These are phyloP conservation scores for Septoria linicola DNA, from an alignment of 2,329 filamentous ascomycete species.

Conservation along the genomic window DNA sequence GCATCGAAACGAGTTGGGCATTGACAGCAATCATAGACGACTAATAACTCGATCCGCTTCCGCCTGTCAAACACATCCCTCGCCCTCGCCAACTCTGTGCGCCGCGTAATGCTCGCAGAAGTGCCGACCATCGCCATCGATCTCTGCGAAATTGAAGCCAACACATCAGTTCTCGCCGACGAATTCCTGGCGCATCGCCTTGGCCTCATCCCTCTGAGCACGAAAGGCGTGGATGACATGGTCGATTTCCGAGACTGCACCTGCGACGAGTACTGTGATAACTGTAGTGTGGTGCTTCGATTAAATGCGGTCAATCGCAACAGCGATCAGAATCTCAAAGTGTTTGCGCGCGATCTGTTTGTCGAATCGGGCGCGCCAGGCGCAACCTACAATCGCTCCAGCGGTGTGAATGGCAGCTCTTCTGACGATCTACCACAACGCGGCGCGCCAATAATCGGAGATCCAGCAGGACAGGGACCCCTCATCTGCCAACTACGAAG, in stretches of 20 bases:
- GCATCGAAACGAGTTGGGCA: slow-evolving; percentile 10
- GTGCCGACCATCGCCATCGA: slow-evolving; percentile 94
- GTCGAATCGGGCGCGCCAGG: slow-evolving; percentile 54
- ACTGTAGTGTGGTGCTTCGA: slow-evolving; percentile 80
- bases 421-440: slow-evolving; percentile 52
- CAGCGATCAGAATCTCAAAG: slow-evolving; percentile 83
- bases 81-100: slow-evolving; percentile 87
- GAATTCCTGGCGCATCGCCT: slow-evolving; percentile 94
- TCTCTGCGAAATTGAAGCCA: slow-evolving; percentile 85
- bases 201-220: slow-evolving; percentile 83
- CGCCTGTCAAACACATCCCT: slow-evolving; percentile 86
- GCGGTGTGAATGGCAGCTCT: slow-evolving; percentile 60
- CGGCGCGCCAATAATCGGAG: slow-evolving; percentile 78
- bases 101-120: slow-evolving; percentile 87
- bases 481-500: slow-evolving; percentile 88
- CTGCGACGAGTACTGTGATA: slow-evolving; percentile 91
- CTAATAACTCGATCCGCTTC: slow-evolving; percentile 81
- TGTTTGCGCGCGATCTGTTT: slow-evolving; percentile 86
- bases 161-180: slow-evolving; percentile 93
- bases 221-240: slow-evolving; percentile 76
- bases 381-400: slow-evolving; percentile 71
- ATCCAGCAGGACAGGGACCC: slow-evolving; percentile 76
- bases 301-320: slow-evolving; percentile 72
- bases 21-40: slow-evolving; percentile 51
- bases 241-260: slow-evolving; percentile 92